Base-by-base conservation (phyloP, 2,329 filamentous ascomycete genomes). In the Exophiala mesophila region DNA sequence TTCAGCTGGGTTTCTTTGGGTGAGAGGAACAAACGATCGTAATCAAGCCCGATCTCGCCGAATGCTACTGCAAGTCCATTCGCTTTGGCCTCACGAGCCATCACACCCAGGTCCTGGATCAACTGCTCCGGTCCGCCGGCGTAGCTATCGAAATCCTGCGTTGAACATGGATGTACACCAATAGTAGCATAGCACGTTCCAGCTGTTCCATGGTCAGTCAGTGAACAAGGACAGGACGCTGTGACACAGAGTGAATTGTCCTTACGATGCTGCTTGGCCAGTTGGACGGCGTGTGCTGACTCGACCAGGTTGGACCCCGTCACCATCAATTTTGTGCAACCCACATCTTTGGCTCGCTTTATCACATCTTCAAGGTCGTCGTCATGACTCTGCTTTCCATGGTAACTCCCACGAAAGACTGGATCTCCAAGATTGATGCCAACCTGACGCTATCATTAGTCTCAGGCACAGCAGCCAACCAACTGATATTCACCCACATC, bases 391-490 rank as follows among this genome's bases (percentile, higher is more conserved):
- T 85, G 74, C 49, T 82, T 88, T 57, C 86, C 87, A 59, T 94
- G 83, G 60, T 97, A 94, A 30, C 77, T 67, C 37, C 92, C 92
- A 34, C 79, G 77, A 64, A 90, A 98, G 46, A 96, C 87, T 39
- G 86, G 85, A 59, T 98, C 92, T 39, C 89, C 85, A 41, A 98
- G 77, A 64, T 98, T 98, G 72, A 98, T 96, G 44, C 90, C 92
- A 59, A 98, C 78, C 77, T 83, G 39, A 17, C 23, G 12, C 33
- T 31, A 16, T n/a, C 38, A 36, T 44, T 30, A 49, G 40, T 21
- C 12, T 34, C 15, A 9, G 18, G 13, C n/a, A 24, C 5, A 16
- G 13, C 24, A 18, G 10, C 32, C 12, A 43, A 10, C 15, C 13
- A 7, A 23, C 16, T n/a, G 15, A n/a, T 15, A 21, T 13, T 40